Percentiles rank a stretch among this genome's conserved stretches.
Conservation (phyloP, 495 filamentous ascomycete species). For the Hypoxylon crocopeplum region DNA sequence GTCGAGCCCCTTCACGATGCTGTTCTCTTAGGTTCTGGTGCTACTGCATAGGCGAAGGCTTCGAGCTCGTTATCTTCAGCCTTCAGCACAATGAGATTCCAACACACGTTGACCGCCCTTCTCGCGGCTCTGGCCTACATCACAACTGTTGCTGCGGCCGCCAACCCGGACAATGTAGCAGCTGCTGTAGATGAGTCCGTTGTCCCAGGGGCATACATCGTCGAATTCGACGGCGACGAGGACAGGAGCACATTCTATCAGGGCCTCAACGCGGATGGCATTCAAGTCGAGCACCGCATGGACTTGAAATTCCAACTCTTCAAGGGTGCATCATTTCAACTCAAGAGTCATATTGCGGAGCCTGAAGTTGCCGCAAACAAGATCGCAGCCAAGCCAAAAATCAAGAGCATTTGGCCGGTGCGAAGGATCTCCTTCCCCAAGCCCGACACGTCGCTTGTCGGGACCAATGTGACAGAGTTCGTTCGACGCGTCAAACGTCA, state of each 20-base stretch:
- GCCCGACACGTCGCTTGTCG: background rate
- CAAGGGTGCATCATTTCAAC: slow-evolving; percentile 9
- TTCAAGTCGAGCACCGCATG: slow-evolving; percentile 4
- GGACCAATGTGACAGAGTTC: background rate
- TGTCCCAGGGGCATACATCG: slow-evolving; percentile 13
- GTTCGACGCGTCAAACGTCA: background rate
- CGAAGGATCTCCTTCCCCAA: background rate
- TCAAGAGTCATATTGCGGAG: background rate
- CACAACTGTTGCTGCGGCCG: background rate
- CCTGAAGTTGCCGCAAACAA: background rate
- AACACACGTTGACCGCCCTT: background rate
- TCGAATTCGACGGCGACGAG: slow-evolving; percentile 8
- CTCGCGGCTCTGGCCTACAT: background rate
- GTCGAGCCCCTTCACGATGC: background rate
- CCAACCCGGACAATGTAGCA: background rate
- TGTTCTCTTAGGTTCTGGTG: background rate
- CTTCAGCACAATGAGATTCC: background rate
- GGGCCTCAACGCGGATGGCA: background rate
- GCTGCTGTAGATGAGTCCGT: background rate
- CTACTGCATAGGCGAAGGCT: background rate
- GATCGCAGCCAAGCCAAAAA: background rate
- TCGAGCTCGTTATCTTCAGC: background rate
- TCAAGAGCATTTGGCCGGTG: slow-evolving; percentile 16
- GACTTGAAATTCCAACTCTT: slow-evolving; percentile 1
- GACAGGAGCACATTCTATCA: background rate